phyloP scores from a whole-genome alignment of 2,329 filamentous ascomycete genomes.

The Aspergillus ruber region DNA sequence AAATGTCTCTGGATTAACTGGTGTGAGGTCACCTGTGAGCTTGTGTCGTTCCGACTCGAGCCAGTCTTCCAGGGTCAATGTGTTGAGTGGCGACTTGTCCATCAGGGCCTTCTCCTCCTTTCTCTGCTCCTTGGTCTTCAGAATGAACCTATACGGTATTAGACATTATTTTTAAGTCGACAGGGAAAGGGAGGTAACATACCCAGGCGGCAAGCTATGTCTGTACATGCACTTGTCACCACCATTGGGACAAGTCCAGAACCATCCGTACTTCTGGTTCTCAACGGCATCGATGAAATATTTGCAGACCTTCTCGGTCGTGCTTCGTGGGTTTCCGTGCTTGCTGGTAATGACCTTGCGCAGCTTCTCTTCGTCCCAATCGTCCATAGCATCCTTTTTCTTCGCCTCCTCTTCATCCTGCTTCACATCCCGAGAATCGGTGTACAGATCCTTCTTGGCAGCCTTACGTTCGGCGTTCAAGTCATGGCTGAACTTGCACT shows the following conservation, averaged over 20 bases:
- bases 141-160: constrained; percentile 62
- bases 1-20: constrained; percentile 86
- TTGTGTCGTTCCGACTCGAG: constrained; percentile 94
- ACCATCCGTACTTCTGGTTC: constrained; percentile 98
- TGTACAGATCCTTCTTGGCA: constrained; percentile 87
- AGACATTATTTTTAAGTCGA: background rate
- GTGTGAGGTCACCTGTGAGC: constrained; percentile 82
- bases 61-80: constrained; percentile 94
- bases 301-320: constrained; percentile 98
- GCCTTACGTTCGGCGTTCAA: constrained; percentile 81
- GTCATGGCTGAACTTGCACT: constrained; percentile 98
- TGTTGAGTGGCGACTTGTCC: constrained; percentile 93
- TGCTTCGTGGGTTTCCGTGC: constrained; percentile 92
- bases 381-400: constrained; percentile 85
- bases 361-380: constrained; percentile 97
- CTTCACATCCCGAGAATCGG: constrained; percentile 63
- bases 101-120: constrained; percentile 91
- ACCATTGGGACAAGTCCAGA: constrained; percentile 95
- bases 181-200: constrained; percentile 37
- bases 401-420: constrained; percentile 66
- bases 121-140: constrained; percentile 96
- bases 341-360: constrained; percentile 86
- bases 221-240: constrained; percentile 98
- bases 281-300: constrained; percentile 96
- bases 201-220: constrained; percentile 91